Evolutionary conservation across 805 yeast genomes (phyloP).

Genomic region (Ogataea paradorogensis): DNA sequence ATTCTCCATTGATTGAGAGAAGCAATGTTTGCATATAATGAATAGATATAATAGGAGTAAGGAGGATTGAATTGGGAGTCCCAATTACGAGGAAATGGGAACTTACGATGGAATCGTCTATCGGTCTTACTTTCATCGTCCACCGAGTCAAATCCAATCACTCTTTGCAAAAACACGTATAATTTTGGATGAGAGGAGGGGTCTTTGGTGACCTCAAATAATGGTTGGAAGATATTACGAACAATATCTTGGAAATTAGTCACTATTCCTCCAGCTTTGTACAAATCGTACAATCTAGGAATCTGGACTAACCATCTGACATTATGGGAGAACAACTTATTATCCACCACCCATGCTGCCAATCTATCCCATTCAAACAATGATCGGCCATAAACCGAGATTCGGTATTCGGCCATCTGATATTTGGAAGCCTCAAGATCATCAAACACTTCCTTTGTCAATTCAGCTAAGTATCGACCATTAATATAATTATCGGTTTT

Average conservation of each 20-base stretch:
- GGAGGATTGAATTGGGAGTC: constrained; percentile 81
- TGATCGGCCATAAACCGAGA: constrained; percentile 89
- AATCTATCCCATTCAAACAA: constrained; percentile 91
- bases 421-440: constrained; percentile 94
- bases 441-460: constrained; percentile 88
- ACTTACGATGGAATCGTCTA: constrained; percentile 74
- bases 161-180: constrained; percentile 84
- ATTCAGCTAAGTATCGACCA: constrained; percentile 88
- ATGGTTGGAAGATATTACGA: constrained; percentile 76
- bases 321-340: constrained; percentile 85
- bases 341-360: constrained; percentile 93
- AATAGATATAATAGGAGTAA: constrained; percentile 92
- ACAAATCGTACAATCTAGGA: constrained; percentile 89
- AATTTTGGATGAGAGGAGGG: constrained; percentile 90
- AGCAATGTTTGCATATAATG: constrained; percentile 81
- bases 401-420: constrained; percentile 96
- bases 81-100: constrained; percentile 88
- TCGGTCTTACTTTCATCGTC: constrained; percentile 97
- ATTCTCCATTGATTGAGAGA: constrained; percentile 83
- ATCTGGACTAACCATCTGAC: constrained; percentile 97
- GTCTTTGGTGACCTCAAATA: constrained; percentile 83
- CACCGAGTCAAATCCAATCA: constrained; percentile 96
- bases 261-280: constrained; percentile 73
- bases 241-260: constrained; percentile 71
- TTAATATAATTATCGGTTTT: constrained; percentile 92